Conservation (phyloP, 306 rosid species). For the Elaeagnus macrophylla region DNA sequence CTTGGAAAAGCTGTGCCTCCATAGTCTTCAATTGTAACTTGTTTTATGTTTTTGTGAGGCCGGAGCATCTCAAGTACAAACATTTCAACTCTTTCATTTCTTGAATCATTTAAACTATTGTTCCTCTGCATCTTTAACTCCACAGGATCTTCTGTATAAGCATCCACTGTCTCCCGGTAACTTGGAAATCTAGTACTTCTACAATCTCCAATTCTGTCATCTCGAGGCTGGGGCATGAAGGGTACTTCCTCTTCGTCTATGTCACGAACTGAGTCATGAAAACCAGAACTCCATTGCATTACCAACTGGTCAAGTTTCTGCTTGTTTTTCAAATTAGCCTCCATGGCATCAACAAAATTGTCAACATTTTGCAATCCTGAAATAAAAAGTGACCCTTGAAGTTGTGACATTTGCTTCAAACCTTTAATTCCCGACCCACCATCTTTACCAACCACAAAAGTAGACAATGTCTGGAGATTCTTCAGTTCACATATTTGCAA, state of each 20-base stretch:
- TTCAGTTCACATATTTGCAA: slow-evolving; percentile 16
- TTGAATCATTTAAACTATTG: slow-evolving; percentile 10
- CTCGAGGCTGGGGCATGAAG: slow-evolving; percentile 3
- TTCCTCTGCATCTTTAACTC: slow-evolving; percentile 1
- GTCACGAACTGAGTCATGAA: background rate
- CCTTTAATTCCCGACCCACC: slow-evolving; percentile 16
- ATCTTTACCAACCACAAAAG: slow-evolving; percentile 18
- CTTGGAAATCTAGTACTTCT: slow-evolving; percentile 13
- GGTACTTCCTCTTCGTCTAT: slow-evolving; percentile 3
- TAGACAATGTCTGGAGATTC: slow-evolving; percentile 25
- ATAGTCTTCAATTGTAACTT: slow-evolving; percentile 17
- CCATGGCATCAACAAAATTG: slow-evolving; percentile 22
- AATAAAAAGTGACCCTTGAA: slow-evolving; percentile 21
- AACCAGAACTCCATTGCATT: slow-evolving; percentile 18
- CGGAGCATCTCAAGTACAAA: slow-evolving; percentile 29
- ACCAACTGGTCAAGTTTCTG: slow-evolving; percentile 16
- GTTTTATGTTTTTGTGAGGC: slow-evolving; percentile 19
- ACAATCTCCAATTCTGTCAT: slow-evolving; percentile 12
- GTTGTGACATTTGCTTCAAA: slow-evolving; percentile 16
- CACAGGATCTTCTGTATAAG: background rate
- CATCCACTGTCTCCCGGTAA: slow-evolving; percentile 16
- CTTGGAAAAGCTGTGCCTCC: slow-evolving; percentile 25
- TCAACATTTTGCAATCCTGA: slow-evolving; percentile 23
- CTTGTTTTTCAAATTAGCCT: slow-evolving; percentile 29
- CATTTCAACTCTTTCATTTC: slow-evolving; percentile 21